Evolutionary conservation across 192 early-diverging fungal genomes (phyloP).

Genomic region (Linnemannia schmuckeri): DNA sequence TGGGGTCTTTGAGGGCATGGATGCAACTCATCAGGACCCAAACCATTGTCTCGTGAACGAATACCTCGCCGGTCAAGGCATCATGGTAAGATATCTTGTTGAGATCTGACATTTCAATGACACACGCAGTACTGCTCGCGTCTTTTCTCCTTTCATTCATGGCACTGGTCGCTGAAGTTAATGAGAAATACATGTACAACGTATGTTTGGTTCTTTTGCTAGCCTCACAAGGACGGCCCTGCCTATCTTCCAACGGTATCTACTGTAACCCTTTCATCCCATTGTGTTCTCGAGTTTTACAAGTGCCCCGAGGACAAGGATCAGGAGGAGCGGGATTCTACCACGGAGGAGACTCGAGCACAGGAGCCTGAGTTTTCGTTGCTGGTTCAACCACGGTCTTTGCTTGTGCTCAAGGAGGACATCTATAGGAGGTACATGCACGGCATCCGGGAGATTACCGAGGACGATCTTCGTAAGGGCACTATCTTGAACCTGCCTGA

Average conservation of each 20-base stretch:
- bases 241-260: constrained; percentile 65
- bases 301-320: constrained; percentile 12
- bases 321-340: background rate
- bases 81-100: constrained; percentile 50
- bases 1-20: constrained; percentile 54
- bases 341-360: background rate
- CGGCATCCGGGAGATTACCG: constrained; percentile 56
- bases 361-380: constrained; percentile 58
- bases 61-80: constrained; percentile 66
- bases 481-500: constrained; percentile 50
- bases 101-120: background rate
- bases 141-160: background rate
- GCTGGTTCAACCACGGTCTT: constrained; percentile 57
- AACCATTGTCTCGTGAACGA: constrained; percentile 69
- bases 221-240: constrained; percentile 67
- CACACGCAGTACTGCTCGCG: background rate
- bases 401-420: constrained; percentile 59
- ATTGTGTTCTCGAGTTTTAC: constrained; percentile 64
- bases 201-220: background rate
- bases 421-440: constrained; percentile 61
- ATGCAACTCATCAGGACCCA: constrained; percentile 53
- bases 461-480: constrained; percentile 38
- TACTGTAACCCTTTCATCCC: constrained; percentile 61
- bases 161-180: background rate
- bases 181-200: background rate